These are phyloP conservation scores for Cyclotella baltica DNA, from an alignment of 108 stramenopile species.

Conservation along the genomic window DNA sequence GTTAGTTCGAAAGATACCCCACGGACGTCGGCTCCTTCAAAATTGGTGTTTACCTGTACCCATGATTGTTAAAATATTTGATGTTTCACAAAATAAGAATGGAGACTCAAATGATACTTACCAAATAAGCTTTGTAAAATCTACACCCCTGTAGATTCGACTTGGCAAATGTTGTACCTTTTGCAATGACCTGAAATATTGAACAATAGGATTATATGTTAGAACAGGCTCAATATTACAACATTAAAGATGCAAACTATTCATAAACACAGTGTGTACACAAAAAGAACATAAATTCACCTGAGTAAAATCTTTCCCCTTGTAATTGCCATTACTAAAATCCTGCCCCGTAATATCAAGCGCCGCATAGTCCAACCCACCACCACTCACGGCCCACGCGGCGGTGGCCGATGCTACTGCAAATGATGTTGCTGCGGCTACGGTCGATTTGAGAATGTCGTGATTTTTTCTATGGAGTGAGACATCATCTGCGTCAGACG, in stretches of 20 bases:
- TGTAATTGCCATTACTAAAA: constrained; percentile 77
- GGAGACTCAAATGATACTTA: too few relatives aligned
- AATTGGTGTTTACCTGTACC: constrained; percentile 74
- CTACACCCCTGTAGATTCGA: constrained; percentile 84
- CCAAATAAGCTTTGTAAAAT: constrained; percentile 89
- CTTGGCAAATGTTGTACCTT: constrained; percentile 76
- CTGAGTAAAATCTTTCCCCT: constrained; percentile 91
- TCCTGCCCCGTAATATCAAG: constrained; percentile 83
- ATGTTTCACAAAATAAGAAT: too few relatives aligned
- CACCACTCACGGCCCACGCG: constrained; percentile 57
- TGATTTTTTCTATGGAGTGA: neutral
- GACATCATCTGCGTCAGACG: neutral
- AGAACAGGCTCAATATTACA: too few relatives aligned
- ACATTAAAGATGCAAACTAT: neutral
- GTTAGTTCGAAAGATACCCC: constrained; percentile 87
- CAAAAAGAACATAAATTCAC: constrained; percentile 32
- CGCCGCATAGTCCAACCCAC: constrained; percentile 78
- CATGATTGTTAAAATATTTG: too few relatives aligned
- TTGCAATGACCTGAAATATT: constrained; percentile 64
- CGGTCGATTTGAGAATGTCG: neutral
- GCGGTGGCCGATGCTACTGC: constrained; percentile 5
- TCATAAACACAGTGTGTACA: neutral
- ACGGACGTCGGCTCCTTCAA: constrained; percentile 73
- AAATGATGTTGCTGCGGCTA: neutral
- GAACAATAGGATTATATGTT: too few relatives aligned